Conservation (phyloP, 345 rosid genomes). For the Arabidopsis thaliana region TAIR10.1 NC_003074.8:2000001-2000500, state of each 20-base stretch:
- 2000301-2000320: neutral
- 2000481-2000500: constrained; percentile 38
- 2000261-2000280: neutral
- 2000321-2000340: neutral
- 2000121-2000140: neutral
- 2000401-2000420: constrained; percentile 23
- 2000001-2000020: neutral
- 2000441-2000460: constrained; percentile 3
- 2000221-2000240: neutral
- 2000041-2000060: constrained; percentile 21
- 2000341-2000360: neutral
- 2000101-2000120: neutral
- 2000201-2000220: neutral
- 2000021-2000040: neutral
- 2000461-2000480: constrained; percentile 24
- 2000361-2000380: neutral
- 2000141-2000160: neutral
- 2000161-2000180: neutral
- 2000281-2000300: neutral
- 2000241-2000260: neutral
- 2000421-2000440: constrained; percentile 41
- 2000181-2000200: neutral
- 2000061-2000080: neutral
- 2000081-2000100: neutral
- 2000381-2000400: neutral